Percentiles rank a stretch among this genome's conserved stretches.
These are phyloP conservation scores for Calamus simplicifolius DNA, from an alignment of 176 grass and related monocot species.

Conservation along the genomic window DNA sequence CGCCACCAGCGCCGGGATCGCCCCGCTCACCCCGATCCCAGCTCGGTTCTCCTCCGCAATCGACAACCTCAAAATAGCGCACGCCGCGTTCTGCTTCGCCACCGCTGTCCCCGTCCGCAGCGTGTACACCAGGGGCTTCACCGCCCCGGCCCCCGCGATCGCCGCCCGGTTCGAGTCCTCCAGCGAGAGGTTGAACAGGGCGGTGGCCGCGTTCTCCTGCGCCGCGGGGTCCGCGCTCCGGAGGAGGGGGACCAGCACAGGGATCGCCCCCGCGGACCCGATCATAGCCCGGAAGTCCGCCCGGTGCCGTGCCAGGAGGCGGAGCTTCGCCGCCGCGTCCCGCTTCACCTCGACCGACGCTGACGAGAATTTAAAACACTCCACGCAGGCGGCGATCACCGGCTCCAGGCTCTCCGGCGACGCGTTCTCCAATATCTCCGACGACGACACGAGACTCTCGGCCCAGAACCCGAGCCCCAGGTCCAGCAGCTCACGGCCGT, in stretches of 20 bases:
- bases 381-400: conserved; percentile 70
- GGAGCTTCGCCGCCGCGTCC: conserved; percentile 49
- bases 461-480: no score
- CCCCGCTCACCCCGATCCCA: conserved; percentile 75
- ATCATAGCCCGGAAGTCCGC: conserved; percentile 86
- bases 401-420: conserved; percentile 71
- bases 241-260: conserved; percentile 72
- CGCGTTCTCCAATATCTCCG: conserved; percentile 41
- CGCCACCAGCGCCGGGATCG: conserved; percentile 79
- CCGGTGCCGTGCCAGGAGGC: conserved; percentile 82
- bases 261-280: conserved; percentile 69
- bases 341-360: conserved; percentile 46
- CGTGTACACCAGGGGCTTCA: conserved; percentile 89
- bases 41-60: conserved; percentile 85
- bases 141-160: conserved; percentile 60
- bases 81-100: conserved; percentile 89
- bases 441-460: conserved; percentile 22
- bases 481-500: no score
- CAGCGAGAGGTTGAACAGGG: conserved; percentile 79
- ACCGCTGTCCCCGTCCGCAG: conserved; percentile 64
- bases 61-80: conserved; percentile 76
- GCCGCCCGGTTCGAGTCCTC: conserved; percentile 64
- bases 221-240: conserved; percentile 80
- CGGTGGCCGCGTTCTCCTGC: conserved; percentile 92
- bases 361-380: conserved; percentile 25